Percentiles rank a stretch among this genome's conserved stretches.
Conservation (phyloP, 768 basidiomycete genomes). For the Boletus fagicola region DNA sequence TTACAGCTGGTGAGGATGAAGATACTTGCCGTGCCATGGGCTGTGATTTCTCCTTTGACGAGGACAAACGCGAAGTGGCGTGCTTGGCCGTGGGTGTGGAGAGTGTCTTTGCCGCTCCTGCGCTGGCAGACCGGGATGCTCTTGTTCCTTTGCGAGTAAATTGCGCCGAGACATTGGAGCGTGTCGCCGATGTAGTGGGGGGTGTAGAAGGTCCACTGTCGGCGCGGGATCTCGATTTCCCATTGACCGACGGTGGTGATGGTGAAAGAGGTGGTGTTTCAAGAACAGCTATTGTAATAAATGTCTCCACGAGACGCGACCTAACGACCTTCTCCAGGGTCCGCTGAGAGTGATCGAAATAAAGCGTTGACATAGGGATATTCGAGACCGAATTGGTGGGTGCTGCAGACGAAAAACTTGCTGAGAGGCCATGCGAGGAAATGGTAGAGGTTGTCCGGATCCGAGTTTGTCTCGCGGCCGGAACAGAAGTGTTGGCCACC, state of each 20-base stretch:
- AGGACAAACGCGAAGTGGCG: constrained; percentile 10
- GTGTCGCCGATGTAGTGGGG: background rate
- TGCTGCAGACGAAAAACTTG: constrained; percentile 8
- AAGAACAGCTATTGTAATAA: constrained; percentile 55
- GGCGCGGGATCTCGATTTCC: constrained; percentile 23
- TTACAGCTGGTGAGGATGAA: constrained; percentile 17
- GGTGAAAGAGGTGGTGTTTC: constrained; percentile 24
- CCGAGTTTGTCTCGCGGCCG: constrained; percentile 38
- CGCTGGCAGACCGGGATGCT: constrained; percentile 14
- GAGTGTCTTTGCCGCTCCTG: constrained; percentile 18
- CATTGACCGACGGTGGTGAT: constrained; percentile 28
- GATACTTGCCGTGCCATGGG: constrained; percentile 17
- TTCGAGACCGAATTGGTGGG: constrained; percentile 8
- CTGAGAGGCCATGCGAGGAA: constrained; percentile 36
- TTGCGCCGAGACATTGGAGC: constrained; percentile 4
- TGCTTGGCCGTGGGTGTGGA: constrained; percentile 7
- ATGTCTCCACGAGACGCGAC: constrained; percentile 77
- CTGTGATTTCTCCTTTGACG: constrained; percentile 18
- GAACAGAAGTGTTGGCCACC: constrained; percentile 21
- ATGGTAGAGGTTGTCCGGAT: constrained; percentile 53
- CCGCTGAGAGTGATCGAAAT: constrained; percentile 63
- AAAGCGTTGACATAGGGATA: constrained; percentile 32
- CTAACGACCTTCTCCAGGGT: constrained; percentile 67
- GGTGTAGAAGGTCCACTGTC: constrained; percentile 26
- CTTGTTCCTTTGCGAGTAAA: constrained; percentile 15